Base-by-base conservation (phyloP, 192 early-diverging fungal genomes). In the Backusella liffmaniae region DNA sequence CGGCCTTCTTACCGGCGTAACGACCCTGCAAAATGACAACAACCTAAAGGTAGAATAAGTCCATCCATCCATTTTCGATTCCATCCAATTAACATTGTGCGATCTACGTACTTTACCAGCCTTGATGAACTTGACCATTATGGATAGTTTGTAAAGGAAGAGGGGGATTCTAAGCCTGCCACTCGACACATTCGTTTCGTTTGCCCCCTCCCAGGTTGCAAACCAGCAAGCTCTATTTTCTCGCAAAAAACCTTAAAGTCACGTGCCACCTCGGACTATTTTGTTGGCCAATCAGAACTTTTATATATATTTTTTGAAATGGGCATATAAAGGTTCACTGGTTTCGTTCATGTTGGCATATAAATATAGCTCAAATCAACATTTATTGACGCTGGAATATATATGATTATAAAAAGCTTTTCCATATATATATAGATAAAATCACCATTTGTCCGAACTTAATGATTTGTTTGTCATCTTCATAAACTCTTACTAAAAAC, bases 1-100 rank as follows among this genome's bases (percentile, higher is more conserved):
- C 97, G 79, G 97, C 97, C 92, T 99, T 99, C 93, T 97, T 98
- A 82, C 98, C 98, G 86, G 98, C 98, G 79, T 95, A 95, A 77
- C 98, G 95, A 76, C 97, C 98, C 84, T 98, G 96, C 78, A 99
- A 94, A 85, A 99, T 87, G 75, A 99, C 93, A 77, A 96, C 97
- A 80, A 98, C 97, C 95, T 98, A 89, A 30, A 56, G 2, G 12
- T 3, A 30, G 29, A n/a, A 62, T 51, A 23, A 21, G 21, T 56
- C 5, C 4, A 69, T 84, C 75, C 65, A 79, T 84, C 73, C 75
- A 82, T 53, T 34, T 23, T 82, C 70, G 30, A 46, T 68, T 51
- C 44, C 75, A 76, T 76, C 75, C 67, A 75, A 56, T 29, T 26
- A 37, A 39, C 9, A 66, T 66, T 8, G 37, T 66, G 12, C 37